Evolutionary conservation across 1,284 basidiomycete species (phyloP), one percentile per base, ranked within the genome.

Genomic region (Vanrija humicola): DNA sequence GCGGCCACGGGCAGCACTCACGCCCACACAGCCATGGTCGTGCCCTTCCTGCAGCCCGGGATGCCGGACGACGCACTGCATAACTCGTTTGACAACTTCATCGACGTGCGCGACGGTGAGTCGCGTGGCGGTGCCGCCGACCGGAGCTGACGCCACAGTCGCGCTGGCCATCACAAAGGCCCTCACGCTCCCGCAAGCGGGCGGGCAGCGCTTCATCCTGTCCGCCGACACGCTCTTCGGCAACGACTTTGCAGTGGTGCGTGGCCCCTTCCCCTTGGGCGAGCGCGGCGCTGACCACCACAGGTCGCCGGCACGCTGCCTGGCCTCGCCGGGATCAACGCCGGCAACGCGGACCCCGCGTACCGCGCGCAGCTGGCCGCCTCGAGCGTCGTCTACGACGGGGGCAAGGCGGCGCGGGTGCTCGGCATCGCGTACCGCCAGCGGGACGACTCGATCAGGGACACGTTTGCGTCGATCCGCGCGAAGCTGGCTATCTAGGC

Each of bases 181-280:
- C 15, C 26, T 45, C 26, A 14, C 21, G 23, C n/a, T 21, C 23
- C 19, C 18, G 1, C 10, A 1, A 7, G 43, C 43, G 10, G 43
- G 10, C 1, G 43, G 43, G 3, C 2, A 45, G 26, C 43, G 43
- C 43, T 2, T 45, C 43, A 45, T 45, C 43, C 23, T 45, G 1
- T 45, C 43, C 5, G 23, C 21, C 23, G 43, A 28, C 18, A 23
- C 43, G 15, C 43, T 45, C 34, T 56, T 55, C 40, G 68, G 64
- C 14, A 69, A 75, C 53, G 72, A 72, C 46, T 58, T 54, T 48
- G 56, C 53, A 25, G 60, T 66, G 43, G 64, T 44, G 40, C 16
- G 48, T 49, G 21, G 3, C 4, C n/a, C 9, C 29, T 26, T 5
- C 26, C 8, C 5, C 8, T 5, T 8, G 5, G 5, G 8, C 26